Base-by-base conservation (phyloP, 768 basidiomycete species). In the Mycena floridula region DNA sequence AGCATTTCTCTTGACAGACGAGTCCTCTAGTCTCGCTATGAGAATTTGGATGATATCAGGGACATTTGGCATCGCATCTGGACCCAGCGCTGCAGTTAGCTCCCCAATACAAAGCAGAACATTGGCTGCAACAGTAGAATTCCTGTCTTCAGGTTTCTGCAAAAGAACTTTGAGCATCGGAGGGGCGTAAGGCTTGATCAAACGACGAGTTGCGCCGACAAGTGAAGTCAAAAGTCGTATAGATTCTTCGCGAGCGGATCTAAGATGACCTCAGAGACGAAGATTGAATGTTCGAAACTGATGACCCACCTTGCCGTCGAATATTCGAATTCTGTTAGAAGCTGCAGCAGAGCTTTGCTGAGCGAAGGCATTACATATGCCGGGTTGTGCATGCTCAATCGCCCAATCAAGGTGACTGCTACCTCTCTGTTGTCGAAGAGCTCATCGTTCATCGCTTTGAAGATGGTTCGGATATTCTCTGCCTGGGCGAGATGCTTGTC, bases 291-390 rank as follows among this genome's bases (percentile, higher is more conserved):
- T 45, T 28, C 13, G 30, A n/a, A 40, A 4, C 40, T 16, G 24
- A 18, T n/a, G 30, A 43, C 20, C 1, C n/a, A 81, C 92, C 69
- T 65, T 40, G 91, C 82, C 2, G 89, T 93, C 3, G 93, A 91
- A 58, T 97, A 98, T 66, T 98, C 94, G 27, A 99, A 68, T 64
- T 98, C 96, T 1, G 96, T 98, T 46, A 99, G 70, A 6, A 99
- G 76, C 59, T 98, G 95, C 44, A 98, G 96, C 47, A 99, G 71
- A 1, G 93, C 85, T 63, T 98, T 98, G 38, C 96, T 79, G 20
- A 99, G 70, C 3, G 91, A 92, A 7, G 96, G 95, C 87, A 99
- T 97, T 16, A 99, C 93, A 68, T 97, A 96, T 13, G 96, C 96
- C 0, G 96, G 96, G 56, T 99, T 99, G 63, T 95, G 89, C 53